Evolutionary conservation across 805 yeast species (phyloP).

Genomic region (Alloascoidea africana): DNA sequence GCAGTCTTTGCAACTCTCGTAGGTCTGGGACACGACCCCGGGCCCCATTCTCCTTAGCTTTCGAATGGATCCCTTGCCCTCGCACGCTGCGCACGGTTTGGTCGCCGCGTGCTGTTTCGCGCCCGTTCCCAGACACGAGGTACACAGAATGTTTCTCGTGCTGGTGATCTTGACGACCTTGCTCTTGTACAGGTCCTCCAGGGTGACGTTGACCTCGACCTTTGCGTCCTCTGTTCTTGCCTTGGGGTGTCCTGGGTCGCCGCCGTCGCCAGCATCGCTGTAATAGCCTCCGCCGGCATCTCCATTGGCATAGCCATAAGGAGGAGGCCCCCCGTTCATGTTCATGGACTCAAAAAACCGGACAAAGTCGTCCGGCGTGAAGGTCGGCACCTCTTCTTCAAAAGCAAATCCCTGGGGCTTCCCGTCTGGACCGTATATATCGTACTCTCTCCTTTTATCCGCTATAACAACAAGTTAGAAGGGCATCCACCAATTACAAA

Average conservation of each 20-base stretch:
- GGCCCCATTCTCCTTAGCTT: constrained; percentile 54
- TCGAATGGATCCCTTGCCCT: constrained; percentile 52
- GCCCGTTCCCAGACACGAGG: constrained; percentile 55
- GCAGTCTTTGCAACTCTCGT: constrained; percentile 51
- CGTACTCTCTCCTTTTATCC: constrained; percentile 19
- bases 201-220: constrained; percentile 45
- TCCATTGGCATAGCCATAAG: constrained; percentile 6
- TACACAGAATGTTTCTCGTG: constrained; percentile 60
- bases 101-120: constrained; percentile 42
- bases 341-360: constrained; percentile 45
- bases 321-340: constrained; percentile 4
- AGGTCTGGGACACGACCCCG: constrained; percentile 55
- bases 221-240: constrained; percentile 50
- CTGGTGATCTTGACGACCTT: constrained; percentile 62
- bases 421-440: constrained; percentile 9
- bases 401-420: not conserved
- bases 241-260: constrained; percentile 9
- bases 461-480: not conserved
- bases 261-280: constrained; percentile 10
- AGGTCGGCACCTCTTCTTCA: constrained; percentile 25
- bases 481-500: not conserved
- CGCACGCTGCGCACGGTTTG: constrained; percentile 48
- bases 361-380: constrained; percentile 62
- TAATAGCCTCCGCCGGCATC: constrained; percentile 4
- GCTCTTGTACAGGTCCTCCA: constrained; percentile 71